Evolutionary conservation across 2,329 filamentous ascomycete genomes (phyloP).

Genomic region (Corinectria fuckeliana): DNA sequence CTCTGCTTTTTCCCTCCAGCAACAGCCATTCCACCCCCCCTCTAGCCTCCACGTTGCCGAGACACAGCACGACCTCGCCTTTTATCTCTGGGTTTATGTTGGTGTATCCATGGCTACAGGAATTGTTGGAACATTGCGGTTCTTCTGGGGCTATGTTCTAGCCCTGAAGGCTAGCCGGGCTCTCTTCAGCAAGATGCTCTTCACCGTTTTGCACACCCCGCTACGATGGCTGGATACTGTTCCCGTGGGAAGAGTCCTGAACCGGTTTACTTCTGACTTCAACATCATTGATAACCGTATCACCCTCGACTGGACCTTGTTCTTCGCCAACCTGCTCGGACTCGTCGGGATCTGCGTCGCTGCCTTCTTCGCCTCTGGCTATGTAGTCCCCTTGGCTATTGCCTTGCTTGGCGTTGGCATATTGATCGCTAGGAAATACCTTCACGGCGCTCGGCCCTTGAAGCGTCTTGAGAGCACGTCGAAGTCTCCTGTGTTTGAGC

Average conservation of each 20-base stretch:
- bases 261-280: constrained; percentile 81
- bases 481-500: constrained; percentile 82
- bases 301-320: constrained; percentile 67
- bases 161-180: constrained; percentile 72
- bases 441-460: constrained; percentile 74
- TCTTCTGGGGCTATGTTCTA: constrained; percentile 67
- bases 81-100: constrained; percentile 76
- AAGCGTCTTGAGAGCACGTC: constrained; percentile 79
- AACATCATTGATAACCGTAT: constrained; percentile 73
- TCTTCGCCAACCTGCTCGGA: constrained; percentile 64
- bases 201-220: constrained; percentile 72
- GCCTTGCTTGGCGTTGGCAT: constrained; percentile 64
- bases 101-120: constrained; percentile 68
- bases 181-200: constrained; percentile 72
- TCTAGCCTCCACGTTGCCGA: constrained; percentile 38
- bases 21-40: constrained; percentile 51
- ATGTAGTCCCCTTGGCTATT: constrained; percentile 67
- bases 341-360: constrained; percentile 72
- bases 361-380: constrained; percentile 70
- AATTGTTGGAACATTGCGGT: constrained; percentile 66
- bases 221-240: constrained; percentile 84
- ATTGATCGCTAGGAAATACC: constrained; percentile 66
- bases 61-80: constrained; percentile 54
- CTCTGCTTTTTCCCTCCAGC: constrained; percentile 56
- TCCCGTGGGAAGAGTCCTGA: constrained; percentile 76